A percentile compares a stretch with the other conserved stretches of the same genome.
Evolutionary conservation across 2,329 filamentous ascomycete genomes (phyloP).

Genomic region (Sclerotinia borealis): DNA sequence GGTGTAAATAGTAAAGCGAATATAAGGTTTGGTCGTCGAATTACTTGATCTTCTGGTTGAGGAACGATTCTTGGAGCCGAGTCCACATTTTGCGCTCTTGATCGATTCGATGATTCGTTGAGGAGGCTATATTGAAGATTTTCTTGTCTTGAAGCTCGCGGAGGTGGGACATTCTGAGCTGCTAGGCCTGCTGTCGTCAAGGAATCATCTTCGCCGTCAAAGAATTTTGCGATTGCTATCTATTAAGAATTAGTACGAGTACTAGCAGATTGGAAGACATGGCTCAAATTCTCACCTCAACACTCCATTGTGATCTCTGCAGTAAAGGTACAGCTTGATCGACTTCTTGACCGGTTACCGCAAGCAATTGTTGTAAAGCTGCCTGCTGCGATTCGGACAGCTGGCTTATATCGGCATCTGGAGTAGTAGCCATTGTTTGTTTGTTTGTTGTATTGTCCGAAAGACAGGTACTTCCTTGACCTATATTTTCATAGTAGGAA

Average conservation of each 20-base stretch:
- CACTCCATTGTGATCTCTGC: conserved; percentile 89
- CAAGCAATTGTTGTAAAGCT: conserved; percentile 79
- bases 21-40: conserved; percentile 61
- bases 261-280: background rate
- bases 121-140: conserved; percentile 61
- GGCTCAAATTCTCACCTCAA: conserved; percentile 54
- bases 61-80: conserved; percentile 82
- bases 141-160: conserved; percentile 60
- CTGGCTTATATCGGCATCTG: conserved; percentile 55
- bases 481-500: background rate
- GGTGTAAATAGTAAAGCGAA: conserved; percentile 75
- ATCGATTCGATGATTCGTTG: conserved; percentile 26
- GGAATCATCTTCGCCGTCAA: conserved; percentile 87
- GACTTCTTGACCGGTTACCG: conserved; percentile 78
- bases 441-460: background rate
- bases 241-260: conserved; percentile 35
- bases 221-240: conserved; percentile 97
- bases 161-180: conserved; percentile 54
- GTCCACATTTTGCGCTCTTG: conserved; percentile 41
- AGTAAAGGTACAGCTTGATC: conserved; percentile 73
- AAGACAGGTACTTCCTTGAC: background rate
- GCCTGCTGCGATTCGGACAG: conserved; percentile 75
- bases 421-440: conserved; percentile 37
- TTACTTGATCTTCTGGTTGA: conserved; percentile 57
- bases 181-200: conserved; percentile 70